phyloP scores from a whole-genome alignment of 1,139 yeast species.

The Kodamaea anthophila region DNA sequence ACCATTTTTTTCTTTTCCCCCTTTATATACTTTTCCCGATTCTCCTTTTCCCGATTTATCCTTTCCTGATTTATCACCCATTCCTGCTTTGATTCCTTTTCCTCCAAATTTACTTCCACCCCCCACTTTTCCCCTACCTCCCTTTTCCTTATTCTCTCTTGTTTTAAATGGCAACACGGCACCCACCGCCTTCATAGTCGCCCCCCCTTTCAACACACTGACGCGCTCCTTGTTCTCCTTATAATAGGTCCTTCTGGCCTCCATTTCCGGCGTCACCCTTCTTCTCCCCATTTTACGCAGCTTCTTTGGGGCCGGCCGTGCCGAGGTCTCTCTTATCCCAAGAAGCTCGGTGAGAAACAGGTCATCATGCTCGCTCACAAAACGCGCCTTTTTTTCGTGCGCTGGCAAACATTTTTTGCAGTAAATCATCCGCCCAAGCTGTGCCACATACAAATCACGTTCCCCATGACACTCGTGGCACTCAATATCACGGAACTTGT shows the following conservation, averaged over 20 bases:
- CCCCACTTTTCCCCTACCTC: too few relatives aligned
- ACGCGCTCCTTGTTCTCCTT: constrained; percentile 28
- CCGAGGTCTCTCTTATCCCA: constrained; percentile 42
- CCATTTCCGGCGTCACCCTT: constrained; percentile 27
- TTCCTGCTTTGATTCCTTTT: constrained; percentile 1
- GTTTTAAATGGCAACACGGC: constrained; percentile 8
- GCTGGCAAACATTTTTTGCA: constrained; percentile 39
- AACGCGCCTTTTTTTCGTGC: constrained; percentile 15
- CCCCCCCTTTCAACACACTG: constrained; percentile 32
- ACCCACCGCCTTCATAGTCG: constrained; percentile 41
- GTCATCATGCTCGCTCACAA: constrained; percentile 44
- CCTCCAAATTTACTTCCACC: too few relatives aligned
- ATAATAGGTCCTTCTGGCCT: constrained; percentile 37
- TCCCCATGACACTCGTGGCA: constrained; percentile 43
- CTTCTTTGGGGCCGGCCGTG: constrained; percentile 11
- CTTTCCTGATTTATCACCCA: too few relatives aligned
- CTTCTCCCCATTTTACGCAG: constrained; percentile 18
- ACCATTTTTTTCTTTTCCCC: too few relatives aligned
- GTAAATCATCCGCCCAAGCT: constrained; percentile 20
- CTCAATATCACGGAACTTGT: constrained; percentile 43
- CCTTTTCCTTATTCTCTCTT: constrained; percentile 3
- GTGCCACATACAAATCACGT: constrained; percentile 33
- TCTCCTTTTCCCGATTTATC: too few relatives aligned
- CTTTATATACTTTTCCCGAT: too few relatives aligned
- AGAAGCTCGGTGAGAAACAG: constrained; percentile 41